Evolutionary conservation across 2,329 filamentous ascomycete species (phyloP).

Genomic region (Aspergillus calidoustus): DNA sequence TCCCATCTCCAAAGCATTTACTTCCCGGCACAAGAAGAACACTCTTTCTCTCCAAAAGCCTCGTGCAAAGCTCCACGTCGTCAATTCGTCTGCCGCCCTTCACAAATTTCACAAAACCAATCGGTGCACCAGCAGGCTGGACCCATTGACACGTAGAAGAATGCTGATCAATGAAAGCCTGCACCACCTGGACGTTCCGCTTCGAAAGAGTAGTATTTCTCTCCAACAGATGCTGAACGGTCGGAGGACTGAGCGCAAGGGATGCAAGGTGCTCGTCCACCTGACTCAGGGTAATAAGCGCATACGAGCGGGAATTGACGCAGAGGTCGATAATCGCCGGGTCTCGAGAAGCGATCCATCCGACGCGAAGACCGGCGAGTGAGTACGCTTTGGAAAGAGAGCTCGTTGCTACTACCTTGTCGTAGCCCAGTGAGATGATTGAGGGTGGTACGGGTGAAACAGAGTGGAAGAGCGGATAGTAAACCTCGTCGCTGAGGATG

Average conservation of each 20-base stretch:
- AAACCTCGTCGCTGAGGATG: constrained; percentile 79
- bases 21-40: constrained; percentile 75
- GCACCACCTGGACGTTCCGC: constrained; percentile 69
- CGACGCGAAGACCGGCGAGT: constrained; percentile 78
- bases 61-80: constrained; percentile 69
- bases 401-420: constrained; percentile 72
- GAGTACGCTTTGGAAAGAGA: constrained; percentile 87
- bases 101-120: constrained; percentile 74
- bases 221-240: constrained; percentile 66
- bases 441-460: constrained; percentile 68
- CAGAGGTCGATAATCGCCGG: constrained; percentile 65
- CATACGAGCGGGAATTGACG: constrained; percentile 74
- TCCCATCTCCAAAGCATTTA: constrained; percentile 68
- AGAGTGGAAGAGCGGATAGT: constrained; percentile 79
- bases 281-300: constrained; percentile 82
- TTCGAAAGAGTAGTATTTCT: constrained; percentile 70
- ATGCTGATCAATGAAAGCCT: constrained; percentile 69
- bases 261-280: constrained; percentile 78
- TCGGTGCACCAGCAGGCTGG: constrained; percentile 78
- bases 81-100: constrained; percentile 65
- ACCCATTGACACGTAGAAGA: constrained; percentile 69
- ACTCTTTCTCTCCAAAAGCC: constrained; percentile 67
- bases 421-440: constrained; percentile 72
- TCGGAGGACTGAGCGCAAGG: constrained; percentile 69
- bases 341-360: constrained; percentile 78